Evolutionary conservation across 371 early-diverging fungal species (phyloP).

Genomic region (Rhizopus microsporus): DNA sequence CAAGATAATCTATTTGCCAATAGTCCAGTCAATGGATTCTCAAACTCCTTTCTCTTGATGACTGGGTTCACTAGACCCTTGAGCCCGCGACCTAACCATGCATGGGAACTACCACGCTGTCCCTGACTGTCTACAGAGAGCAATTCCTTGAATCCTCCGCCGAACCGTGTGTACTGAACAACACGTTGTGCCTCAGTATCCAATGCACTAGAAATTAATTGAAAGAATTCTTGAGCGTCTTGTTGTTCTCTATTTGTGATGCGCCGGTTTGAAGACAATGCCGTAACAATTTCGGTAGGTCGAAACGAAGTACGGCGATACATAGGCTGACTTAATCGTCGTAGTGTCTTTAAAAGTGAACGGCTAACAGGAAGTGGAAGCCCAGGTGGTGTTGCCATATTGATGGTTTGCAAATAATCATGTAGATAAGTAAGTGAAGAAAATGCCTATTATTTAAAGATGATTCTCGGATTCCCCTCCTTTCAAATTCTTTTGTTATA

Average conservation of each 20-base stretch:
- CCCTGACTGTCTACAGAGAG: too few relatives aligned
- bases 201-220: slow-evolving; percentile 75
- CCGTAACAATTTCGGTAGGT: slow-evolving; percentile 38
- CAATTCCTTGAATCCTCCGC: too few relatives aligned
- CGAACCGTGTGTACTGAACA: neutral
- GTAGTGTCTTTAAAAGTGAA: slow-evolving; percentile 35
- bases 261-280: slow-evolving; percentile 36
- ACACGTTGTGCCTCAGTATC: slow-evolving; percentile 56
- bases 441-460: slow-evolving; percentile 24
- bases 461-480: neutral
- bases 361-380: slow-evolving; percentile 36
- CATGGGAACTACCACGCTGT: neutral
- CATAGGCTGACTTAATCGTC: slow-evolving; percentile 31
- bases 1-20: slow-evolving; percentile 67
- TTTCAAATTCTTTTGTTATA: slow-evolving; percentile 18
- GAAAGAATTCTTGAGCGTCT: slow-evolving; percentile 94
- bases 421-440: slow-evolving; percentile 46
- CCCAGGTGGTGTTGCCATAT: slow-evolving; percentile 12
- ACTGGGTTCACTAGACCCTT: neutral
- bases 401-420: slow-evolving; percentile 29
- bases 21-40: slow-evolving; percentile 65
- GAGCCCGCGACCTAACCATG: neutral
- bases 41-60: neutral
- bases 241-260: slow-evolving; percentile 77
- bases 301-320: slow-evolving; percentile 31